Evolutionary conservation across 805 yeast species (phyloP), one percentile per base, ranked within the genome.

Genomic region (Debaryomyces prosopidis): DNA sequence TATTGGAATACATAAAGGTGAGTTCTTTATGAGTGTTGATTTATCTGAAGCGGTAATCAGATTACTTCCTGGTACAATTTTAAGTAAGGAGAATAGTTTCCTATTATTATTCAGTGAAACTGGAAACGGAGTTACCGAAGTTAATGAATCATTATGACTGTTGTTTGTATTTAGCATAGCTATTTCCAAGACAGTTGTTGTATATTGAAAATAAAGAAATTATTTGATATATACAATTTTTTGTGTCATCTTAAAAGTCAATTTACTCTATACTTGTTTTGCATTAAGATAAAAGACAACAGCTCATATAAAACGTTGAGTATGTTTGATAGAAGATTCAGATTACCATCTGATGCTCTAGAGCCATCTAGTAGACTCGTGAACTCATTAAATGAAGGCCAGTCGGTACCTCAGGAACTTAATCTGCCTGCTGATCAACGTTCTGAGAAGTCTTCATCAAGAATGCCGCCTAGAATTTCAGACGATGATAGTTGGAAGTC

Each of bases 1-100:
- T 2, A 58, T 46, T 5, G 65, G 65, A 3, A 60, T 36, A 31
- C 41, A 42, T 7, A 43, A 43, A 4, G 43, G 30, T 18, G 41
- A 45, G 2, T 49, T 40, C 10, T 9, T 30, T 9, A 30, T 23
- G 20, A 9, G 28, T 28, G 32, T 34, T 28, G 16, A 23, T 17
- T 27, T 28, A 20, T 19, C 14, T 9, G 31, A 10, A 23, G 26
- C 6, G 6, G 26, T 23, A 23, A 23, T 23, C 26, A 23, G 26
- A 23, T 23, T 23, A 7, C 26, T 7, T 12, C 14, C 35, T 11
- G 20, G 8, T 36, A 14, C 15, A 15, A 37, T 19, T 20, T 50
- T 55, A 18, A 55, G 40, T 9, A 49, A 8, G 9, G 55, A 46
- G n/a, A 55, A 33, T 34, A 53, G 20, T 19, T 37, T 44, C 6